A percentile compares a stretch with the other conserved stretches of the same genome.
These are phyloP conservation scores for Aphanomyces euteiches DNA, from an alignment of 352 stramenopile genomes.

Conservation along the genomic window DNA sequence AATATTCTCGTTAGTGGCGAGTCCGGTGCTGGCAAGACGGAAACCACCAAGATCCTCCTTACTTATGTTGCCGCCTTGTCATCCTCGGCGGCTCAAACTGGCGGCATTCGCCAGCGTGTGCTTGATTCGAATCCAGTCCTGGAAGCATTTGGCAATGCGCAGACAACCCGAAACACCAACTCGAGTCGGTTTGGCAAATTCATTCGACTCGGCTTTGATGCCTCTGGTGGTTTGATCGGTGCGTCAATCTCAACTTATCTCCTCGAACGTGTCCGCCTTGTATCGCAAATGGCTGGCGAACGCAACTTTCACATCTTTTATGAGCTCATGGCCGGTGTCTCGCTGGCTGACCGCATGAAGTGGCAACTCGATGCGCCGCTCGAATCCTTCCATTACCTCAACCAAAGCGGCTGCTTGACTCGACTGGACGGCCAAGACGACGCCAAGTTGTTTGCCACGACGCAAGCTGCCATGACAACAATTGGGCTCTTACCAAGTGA, in stretches of 20 bases:
- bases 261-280: conserved; percentile 93
- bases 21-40: conserved; percentile 93
- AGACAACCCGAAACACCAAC: conserved; percentile 96
- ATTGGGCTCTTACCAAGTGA: conserved; percentile 61
- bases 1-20: conserved; percentile 96
- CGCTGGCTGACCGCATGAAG: conserved; percentile 46
- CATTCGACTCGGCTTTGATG: conserved; percentile 90
- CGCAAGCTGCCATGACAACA: conserved; percentile 54
- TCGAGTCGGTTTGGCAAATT: conserved; percentile 95
- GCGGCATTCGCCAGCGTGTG: conserved; percentile 49
- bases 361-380: conserved; percentile 44
- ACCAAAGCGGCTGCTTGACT: conserved; percentile 65
- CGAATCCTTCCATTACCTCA: conserved; percentile 77
- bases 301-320: conserved; percentile 99
- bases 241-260: conserved; percentile 90
- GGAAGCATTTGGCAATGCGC: conserved; percentile 93
- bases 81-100: conserved; percentile 25
- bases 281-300: conserved; percentile 91
- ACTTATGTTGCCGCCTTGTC: conserved; percentile 90
- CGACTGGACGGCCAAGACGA: conserved; percentile 74
- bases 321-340: conserved; percentile 85
- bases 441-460: conserved; percentile 62
- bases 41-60: conserved; percentile 97
- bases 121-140: conserved; percentile 94
- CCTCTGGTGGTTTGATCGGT: conserved; percentile 64